These are phyloP conservation scores for Tothia fuscella DNA, from an alignment of 2,329 filamentous ascomycete species.

Conservation along the genomic window DNA sequence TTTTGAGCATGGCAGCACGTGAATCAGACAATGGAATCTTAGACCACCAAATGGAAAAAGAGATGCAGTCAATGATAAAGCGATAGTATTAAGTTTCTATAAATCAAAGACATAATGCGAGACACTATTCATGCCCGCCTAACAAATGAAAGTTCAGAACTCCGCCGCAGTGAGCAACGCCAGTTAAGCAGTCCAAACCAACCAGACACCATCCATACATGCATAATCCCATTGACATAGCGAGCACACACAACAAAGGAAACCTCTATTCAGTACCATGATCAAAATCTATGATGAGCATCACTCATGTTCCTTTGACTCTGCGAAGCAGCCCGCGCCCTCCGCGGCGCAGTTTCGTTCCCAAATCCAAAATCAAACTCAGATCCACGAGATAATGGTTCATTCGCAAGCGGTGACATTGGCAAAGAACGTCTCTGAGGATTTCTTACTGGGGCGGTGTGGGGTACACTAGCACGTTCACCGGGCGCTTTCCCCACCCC, in stretches of 20 bases:
- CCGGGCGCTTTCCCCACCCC: background rate
- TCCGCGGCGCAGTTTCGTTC: background rate
- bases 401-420: background rate
- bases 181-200: background rate
- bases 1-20: no score
- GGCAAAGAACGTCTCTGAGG: background rate
- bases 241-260: background rate
- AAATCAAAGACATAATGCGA: background rate
- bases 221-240: no score
- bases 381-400: background rate
- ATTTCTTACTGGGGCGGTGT: background rate
- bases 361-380: slow-evolving; percentile 2
- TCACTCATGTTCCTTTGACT: background rate
- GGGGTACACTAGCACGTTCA: background rate
- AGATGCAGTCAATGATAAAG: background rate
- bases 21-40: no score
- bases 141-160: background rate
- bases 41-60: no score
- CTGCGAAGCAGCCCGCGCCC: background rate
- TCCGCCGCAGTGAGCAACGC: background rate
- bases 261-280: background rate
- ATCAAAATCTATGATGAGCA: background rate
- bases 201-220: background rate
- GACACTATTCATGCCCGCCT: background rate
- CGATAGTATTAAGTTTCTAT: background rate